Evolutionary conservation across 176 grass and related monocot species (phyloP), one percentile per base, ranked within the genome.

Genomic region (Olyra latifolia): DNA sequence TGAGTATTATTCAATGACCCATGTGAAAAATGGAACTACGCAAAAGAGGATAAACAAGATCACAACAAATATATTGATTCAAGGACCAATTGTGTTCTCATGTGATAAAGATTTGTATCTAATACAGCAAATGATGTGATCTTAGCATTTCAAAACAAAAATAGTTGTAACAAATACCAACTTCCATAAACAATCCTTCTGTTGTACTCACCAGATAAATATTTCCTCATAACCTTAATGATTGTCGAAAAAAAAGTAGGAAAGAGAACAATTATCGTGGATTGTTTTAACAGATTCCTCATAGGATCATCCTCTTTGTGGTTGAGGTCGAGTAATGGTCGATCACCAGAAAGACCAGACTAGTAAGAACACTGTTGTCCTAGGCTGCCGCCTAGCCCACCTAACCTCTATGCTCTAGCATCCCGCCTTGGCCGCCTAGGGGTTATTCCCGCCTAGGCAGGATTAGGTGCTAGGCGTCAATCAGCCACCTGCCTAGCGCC

Each of bases 1-100:
- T 75, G 49, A 80, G 38, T 53, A 50, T 70, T 68, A 28, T 80
- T 49, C 20, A 61, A 75, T 49, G 56, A 53, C 8, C 24, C 3
- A 43, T 72, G 43, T 6, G 42, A 24, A 28, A 79, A 38, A 8
- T 12, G 28, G 20, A 77, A 49, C 38, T 62, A 35, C 47, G 32
- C 5, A 69, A 62, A 83, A 69, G 30, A 69, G 44, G 42, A 71
- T 17, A 29, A 71, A 50, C 10, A 68, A 69, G 74, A 0, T 10
- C 62, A 62, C n/a, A 60, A 79, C 45, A 35, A 42, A 23, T 54
- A 22, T 62, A 24, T 6, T 71, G 55, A 78, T 73, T 57, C 23
- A 48, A 23, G 27, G 27, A 64, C 41, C 22, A 52, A 30, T 5
- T 27, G 17, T 3, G 13, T 58, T 70, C 39, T 58, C 10, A 32